These are phyloP conservation scores for Psilocybe subaeruginosa DNA, from an alignment of 768 basidiomycete species.

Conservation along the genomic window DNA sequence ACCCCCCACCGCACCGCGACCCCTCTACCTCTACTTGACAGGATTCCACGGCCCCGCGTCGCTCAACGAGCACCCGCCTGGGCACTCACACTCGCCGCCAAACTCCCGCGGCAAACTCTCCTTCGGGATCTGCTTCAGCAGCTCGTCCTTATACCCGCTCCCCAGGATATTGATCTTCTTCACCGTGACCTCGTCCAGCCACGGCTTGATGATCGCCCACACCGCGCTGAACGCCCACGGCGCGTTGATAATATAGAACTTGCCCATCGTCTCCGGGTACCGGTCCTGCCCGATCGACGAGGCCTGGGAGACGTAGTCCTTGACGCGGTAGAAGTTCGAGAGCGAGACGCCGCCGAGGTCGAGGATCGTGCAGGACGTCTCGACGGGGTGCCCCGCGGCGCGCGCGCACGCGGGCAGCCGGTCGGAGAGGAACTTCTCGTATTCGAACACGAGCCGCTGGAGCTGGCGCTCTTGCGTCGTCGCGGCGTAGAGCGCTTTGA, in stretches of 20 bases:
- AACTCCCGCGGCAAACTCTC: conserved; percentile 87
- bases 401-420: conserved; percentile 81
- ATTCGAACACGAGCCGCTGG: conserved; percentile 87
- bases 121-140: conserved; percentile 80
- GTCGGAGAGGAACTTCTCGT: conserved; percentile 83
- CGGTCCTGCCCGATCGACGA: conserved; percentile 84
- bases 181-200: conserved; percentile 95
- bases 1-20: too few species aligned
- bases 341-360: conserved; percentile 78
- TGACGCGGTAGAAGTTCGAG: conserved; percentile 86
- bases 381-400: conserved; percentile 82
- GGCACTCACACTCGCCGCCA: conserved; percentile 81
- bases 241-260: conserved; percentile 98
- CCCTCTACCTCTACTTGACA: background rate
- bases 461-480: conserved; percentile 90
- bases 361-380: conserved; percentile 97
- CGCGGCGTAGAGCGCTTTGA: conserved; percentile 76
- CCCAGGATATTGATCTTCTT: conserved; percentile 92
- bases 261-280: conserved; percentile 95
- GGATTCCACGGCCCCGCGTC: conserved; percentile 92
- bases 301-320: conserved; percentile 84
- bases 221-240: conserved; percentile 91
- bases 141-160: conserved; percentile 69
- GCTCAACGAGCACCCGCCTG: conserved; percentile 81
- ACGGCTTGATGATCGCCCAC: conserved; percentile 88